Evolutionary conservation across 495 filamentous ascomycete genomes (phyloP), one percentile per base, ranked within the genome.

Genomic region (Penicillium salamii): DNA sequence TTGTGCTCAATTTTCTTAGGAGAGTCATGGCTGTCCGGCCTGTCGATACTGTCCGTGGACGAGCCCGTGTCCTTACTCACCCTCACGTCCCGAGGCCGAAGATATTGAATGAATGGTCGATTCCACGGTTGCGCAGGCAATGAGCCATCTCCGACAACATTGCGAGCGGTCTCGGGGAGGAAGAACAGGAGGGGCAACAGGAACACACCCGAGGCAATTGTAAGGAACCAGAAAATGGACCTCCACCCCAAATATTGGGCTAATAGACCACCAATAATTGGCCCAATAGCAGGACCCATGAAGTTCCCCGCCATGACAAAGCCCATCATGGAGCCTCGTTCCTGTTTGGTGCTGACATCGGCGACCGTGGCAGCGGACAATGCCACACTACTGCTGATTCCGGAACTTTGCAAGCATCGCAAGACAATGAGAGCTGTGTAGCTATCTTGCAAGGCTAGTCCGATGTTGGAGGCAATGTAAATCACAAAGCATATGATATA

Each of bases 141-240:
- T 2, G 65, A 69, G 12, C 76, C 75, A 54, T 81, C 68, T 4
- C 72, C 75, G 17, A 79, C 75, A 17, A 78, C 61, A 4, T 69
- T 72, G 0, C 76, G 61, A 15, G 57, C 59, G 3, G 76, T 79
- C 49, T 79, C 76, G 0, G 74, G 74, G 6, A 75, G 60, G 32
- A 70, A 61, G 1, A 74, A 34, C 0, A 74, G 42, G 18, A 69
- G 50, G 3, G 60, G 39, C 9, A 71, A 38, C 8, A 72, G 40
- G 17, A 67, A 58, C 5, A 71, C 68, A 0, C 71, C 78, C 14
- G 75, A 67, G 29, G 80, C 65, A 49, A 89, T 88, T 41, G 75
- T 71, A 14, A 88, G 71, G 56, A 89, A 88, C 85, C 85, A 89
- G 65, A 91, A 91, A 45, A 87, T 84, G 23, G 79, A 73, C 18